Percentiles rank a stretch among this genome's conserved stretches.
Evolutionary conservation across 2,329 filamentous ascomycete species (phyloP).

Genomic region (Alternaria arbusti): DNA sequence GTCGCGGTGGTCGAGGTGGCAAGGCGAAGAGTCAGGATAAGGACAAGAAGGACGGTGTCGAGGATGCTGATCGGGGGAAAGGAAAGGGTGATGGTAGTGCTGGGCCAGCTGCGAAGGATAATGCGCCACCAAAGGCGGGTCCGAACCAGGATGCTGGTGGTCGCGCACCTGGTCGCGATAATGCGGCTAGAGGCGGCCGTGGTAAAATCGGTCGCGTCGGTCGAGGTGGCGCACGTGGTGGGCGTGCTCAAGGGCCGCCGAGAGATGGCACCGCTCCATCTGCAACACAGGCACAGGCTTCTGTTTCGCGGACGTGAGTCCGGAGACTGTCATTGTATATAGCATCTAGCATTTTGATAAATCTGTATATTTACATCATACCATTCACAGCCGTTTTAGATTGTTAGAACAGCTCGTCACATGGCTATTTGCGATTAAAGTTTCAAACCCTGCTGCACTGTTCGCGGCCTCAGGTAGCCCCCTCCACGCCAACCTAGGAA

Average conservation of each 20-base stretch:
- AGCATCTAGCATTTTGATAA: not conserved
- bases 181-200: conserved; percentile 20
- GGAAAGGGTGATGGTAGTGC: conserved; percentile 18
- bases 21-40: conserved; percentile 35
- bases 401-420: too few relatives aligned
- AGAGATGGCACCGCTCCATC: conserved; percentile 14
- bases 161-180: conserved; percentile 10
- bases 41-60: conserved; percentile 32
- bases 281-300: not conserved
- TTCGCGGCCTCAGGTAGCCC: too few relatives aligned
- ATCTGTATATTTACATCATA: not conserved
- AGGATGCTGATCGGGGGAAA: conserved; percentile 20
- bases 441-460: too few relatives aligned
- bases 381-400: not conserved
- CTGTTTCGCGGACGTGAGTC: not conserved
- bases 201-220: conserved; percentile 27
- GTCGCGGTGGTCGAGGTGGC: conserved; percentile 15
- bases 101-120: not conserved
- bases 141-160: conserved; percentile 12
- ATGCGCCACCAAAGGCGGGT: conserved; percentile 8
- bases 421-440: too few relatives aligned
- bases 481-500: too few relatives aligned
- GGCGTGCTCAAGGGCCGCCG: conserved; percentile 19
- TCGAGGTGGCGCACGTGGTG: conserved; percentile 33
- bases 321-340: not conserved